A percentile compares a stretch with the other conserved stretches of the same genome.
Evolutionary conservation across 805 yeast genomes (phyloP).

Genomic region (Lipomyces sp.): DNA sequence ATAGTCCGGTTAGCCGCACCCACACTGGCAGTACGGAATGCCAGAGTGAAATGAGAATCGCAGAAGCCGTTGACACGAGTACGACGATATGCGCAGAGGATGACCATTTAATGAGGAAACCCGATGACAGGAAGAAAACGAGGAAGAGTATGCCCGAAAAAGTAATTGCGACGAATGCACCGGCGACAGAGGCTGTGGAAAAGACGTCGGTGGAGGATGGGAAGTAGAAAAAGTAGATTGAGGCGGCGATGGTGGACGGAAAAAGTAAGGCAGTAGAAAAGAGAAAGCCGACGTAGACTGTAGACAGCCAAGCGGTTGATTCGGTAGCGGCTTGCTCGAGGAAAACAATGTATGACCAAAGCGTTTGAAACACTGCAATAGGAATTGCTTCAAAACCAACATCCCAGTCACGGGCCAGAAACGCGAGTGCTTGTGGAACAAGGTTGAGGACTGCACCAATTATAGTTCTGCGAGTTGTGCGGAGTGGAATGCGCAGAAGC

Average conservation of each 20-base stretch:
- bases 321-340: constrained; percentile 28
- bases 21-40: constrained; percentile 3
- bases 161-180: not conserved
- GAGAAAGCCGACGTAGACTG: constrained; percentile 24
- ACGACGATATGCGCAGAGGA: constrained; percentile 26
- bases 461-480: constrained; percentile 10
- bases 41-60: constrained; percentile 14
- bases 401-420: constrained; percentile 23
- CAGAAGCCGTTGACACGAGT: constrained; percentile 24
- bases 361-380: constrained; percentile 19
- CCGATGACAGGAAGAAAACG: constrained; percentile 17
- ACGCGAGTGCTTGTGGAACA: constrained; percentile 19
- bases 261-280: constrained; percentile 9
- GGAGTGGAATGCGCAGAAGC: constrained; percentile 13
- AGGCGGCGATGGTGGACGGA: constrained; percentile 3
- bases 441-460: constrained; percentile 16
- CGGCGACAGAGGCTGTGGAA: not conserved
- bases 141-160: constrained; percentile 10
- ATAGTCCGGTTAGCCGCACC: constrained; percentile 4
- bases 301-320: constrained; percentile 24
- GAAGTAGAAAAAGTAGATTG: constrained; percentile 1
- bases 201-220: not conserved
- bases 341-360: constrained; percentile 19
- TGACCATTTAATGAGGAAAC: constrained; percentile 23
- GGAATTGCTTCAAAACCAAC: constrained; percentile 19